Evolutionary conservation across 371 early-diverging fungal genomes (phyloP), one percentile per base, ranked within the genome.

Genomic region (Mortierella sp.): DNA sequence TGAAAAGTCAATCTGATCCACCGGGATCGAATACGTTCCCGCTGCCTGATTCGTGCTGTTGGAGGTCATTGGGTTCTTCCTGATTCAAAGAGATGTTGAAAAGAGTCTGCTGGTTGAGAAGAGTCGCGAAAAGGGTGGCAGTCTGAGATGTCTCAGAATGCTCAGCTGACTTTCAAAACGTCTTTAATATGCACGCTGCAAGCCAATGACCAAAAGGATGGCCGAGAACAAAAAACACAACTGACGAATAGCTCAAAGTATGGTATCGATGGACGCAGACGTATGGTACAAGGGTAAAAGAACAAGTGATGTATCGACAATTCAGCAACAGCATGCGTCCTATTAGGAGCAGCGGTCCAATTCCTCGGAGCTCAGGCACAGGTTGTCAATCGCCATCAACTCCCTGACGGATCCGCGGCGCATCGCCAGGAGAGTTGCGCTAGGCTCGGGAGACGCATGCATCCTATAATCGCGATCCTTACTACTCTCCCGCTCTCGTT

Each of bases 1-100:
- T 13, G 76, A 76, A 31, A 76, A 69, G 34, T 76, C 76, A 26
- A 76, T 69, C 41, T 76, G 70, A 31, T 76, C 76, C 26, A 69
- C 59, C 0, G 76, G 66, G 39, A 76, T 69, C 55, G 62, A 62
- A 12, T 67, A 49, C 14, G 31, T 34, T n/a, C 54, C 56, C 12
- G 61, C 26, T 5, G 26, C 12, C 2, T 41, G 46, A 10, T 27
- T 47, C 10, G 45, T 27, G 21, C 4, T 31, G 38, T 27, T 21
- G 23, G 51, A 53, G 19, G 12, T 21, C 13, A 31, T 19, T 39
- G 41, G 8, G 13, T 6, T 13, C 28, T 18, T 42, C 13, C 19
- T 16, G 26, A 18, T 28, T 3, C 14, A 5, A n/a, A 45, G 6
- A n/a, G 19, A 45, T 45, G 19, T n/a, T n/a, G 19, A n/a, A 45